Evolutionary conservation across 2,329 filamentous ascomycete species (phyloP), one percentile per base, ranked within the genome.

Genomic region (Lojkania enalia): DNA sequence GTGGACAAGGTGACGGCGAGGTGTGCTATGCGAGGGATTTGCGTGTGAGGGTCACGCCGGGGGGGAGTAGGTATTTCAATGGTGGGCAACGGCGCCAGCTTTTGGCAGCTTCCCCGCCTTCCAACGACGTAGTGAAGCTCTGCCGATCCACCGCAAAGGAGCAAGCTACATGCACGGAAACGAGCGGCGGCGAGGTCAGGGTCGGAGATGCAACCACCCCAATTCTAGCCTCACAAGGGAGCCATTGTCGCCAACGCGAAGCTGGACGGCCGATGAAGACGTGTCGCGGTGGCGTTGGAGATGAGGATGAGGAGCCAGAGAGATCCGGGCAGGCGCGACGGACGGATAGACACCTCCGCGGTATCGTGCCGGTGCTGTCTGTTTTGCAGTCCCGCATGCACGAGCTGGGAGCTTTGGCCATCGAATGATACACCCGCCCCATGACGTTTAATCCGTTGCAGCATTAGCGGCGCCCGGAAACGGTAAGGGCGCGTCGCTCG

Each of bases 91-190:
- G 33, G 9, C 9, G 33, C 5, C 15, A 30, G 14, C 14, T 27
- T 14, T 40, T 31, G 41, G 35, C 23, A 42, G 38, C 21, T 49
- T 46, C 43, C 47, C 43, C 43, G 38, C 47, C 41, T n/a, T n/a
- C 38, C 31, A 12, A 36, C 31, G 30, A 41, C 33, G 47, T 43
- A 39, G 43, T 42, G 47, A 46, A 42, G 43, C 39, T 35, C 23
- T 23, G 47, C 30, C 47, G 47, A 49, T 49, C 47, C 47, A 40
- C 15, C 37, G 39, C 29, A 23, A 19, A 20, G 33, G 5, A 36
- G 16, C 27, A 20, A 35, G 35, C n/a, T n/a, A n/a, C n/a, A n/a
- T n/a, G n/a, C 11, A 39, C 37, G 27, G 12, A 25, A 40, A 37
- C 30, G 43, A 25, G 31, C 37, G 29, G 42, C 42, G 42, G 36